Conservation (phyloP, 176 grass and related monocot species). For the Rhynchospora pubera region DNA sequence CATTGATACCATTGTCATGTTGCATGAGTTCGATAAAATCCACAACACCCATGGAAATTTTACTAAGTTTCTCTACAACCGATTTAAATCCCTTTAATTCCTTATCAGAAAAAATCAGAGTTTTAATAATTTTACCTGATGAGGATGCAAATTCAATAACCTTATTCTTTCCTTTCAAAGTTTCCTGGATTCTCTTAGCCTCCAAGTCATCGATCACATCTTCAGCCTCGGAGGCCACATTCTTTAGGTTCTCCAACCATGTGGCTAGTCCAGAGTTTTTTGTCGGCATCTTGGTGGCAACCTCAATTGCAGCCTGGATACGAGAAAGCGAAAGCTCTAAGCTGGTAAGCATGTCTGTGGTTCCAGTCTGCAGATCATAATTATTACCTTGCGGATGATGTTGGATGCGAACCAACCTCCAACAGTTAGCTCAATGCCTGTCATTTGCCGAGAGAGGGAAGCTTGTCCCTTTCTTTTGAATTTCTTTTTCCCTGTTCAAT, state of each 20-base stretch:
- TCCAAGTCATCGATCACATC: conserved; percentile 34
- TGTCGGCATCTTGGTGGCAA: background rate
- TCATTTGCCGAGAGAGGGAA: background rate
- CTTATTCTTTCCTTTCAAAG: background rate
- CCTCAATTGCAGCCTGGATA: background rate
- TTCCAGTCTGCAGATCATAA: background rate
- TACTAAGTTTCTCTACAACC: background rate
- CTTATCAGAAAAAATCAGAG: background rate
- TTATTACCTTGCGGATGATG: conserved; percentile 3
- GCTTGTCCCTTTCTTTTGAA: too few relatives aligned
- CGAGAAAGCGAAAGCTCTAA: background rate
- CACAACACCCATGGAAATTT: background rate
- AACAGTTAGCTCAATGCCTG: background rate
- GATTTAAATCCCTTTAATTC: background rate
- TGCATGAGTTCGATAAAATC: background rate
- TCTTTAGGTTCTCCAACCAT: conserved; percentile 3
- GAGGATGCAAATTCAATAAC: background rate
- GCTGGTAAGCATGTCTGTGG: background rate
- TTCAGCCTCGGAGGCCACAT: conserved; percentile 20
- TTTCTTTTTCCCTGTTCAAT: too few relatives aligned
- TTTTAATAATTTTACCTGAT: background rate
- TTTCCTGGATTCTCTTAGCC: background rate
- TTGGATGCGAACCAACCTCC: conserved; percentile 3
- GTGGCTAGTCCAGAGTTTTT: background rate
- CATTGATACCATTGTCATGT: background rate